Base-by-base conservation (phyloP, 768 basidiomycete genomes). In the Lyophyllum atratum region DNA sequence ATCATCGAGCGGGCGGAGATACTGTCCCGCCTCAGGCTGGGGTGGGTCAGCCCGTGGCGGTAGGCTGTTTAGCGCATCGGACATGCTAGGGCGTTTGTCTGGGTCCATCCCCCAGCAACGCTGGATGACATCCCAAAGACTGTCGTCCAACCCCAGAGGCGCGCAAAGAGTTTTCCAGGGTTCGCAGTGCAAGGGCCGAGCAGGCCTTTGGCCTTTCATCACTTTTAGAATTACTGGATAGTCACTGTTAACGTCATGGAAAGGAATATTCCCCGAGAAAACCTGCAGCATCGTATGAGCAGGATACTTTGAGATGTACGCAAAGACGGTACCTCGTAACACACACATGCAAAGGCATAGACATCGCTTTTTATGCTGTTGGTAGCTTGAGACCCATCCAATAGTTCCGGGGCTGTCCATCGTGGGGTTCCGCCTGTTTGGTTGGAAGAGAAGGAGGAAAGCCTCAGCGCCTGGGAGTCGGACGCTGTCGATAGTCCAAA, bases 271-370 rank as follows among this genome's bases (percentile, higher is more conserved):
- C 0, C 67, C 66, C 3, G 69, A 64, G 26, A 70, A 73, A 29
- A 70, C 58, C 72, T 75, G 22, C 46, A 19, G 54, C 15, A 22
- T 19, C 24, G 15, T 15, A 2, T 40, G 39, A 40, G 39, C 17
- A 15, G 26, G n/a, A 21, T 21, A 28, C 26, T 11, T 14, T 8
- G 44, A 25, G 26, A 14, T 14, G 11, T n/a, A 10, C 5, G 37
- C 10, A 25, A 11, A 17, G 12, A 53, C 9, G 14, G 8, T 37
- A 74, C 73, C 71, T 74, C 74, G 52, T 72, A 74, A 11, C 66
- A 55, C 37, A 72, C 64, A 52, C 60, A 66, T 2, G 66, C 74
- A 48, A 74, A 68, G 5, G 73, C 64, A 49, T 76, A 74, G 25
- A 74, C 69, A 50, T 74, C 73, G 33, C 68, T 70, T 24, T 49